Conservation (phyloP, 306 rosid species). For the Pyrus communis region DNA sequence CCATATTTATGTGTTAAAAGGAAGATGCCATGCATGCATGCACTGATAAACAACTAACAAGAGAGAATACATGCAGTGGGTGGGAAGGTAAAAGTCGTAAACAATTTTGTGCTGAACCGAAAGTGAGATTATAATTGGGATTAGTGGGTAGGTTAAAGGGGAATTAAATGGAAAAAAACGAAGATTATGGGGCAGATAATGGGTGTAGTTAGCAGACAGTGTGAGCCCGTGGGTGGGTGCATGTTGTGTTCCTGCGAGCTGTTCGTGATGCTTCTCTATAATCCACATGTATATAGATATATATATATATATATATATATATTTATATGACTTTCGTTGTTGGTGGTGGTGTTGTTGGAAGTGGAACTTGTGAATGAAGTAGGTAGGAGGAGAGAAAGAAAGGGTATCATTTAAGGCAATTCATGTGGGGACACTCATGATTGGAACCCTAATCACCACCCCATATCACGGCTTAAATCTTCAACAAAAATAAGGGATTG, state of each 20-base stretch:
- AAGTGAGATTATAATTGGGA: background rate
- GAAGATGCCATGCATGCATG: background rate
- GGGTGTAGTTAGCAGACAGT: conserved; percentile 1
- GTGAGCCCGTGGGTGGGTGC: background rate
- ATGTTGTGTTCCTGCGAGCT: conserved; percentile 3
- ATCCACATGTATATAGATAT: background rate
- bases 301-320: background rate
- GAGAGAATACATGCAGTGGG: conserved; percentile 2
- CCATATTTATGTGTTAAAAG: background rate
- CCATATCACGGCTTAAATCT: background rate
- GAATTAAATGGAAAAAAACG: background rate
- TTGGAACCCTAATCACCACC: background rate
- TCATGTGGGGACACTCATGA: background rate
- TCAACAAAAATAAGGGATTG: background rate
- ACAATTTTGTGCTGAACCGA: conserved; percentile 5
- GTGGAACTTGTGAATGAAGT: background rate
- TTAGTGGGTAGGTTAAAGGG: background rate
- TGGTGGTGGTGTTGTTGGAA: background rate
- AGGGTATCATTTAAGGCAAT: conserved; percentile 14
- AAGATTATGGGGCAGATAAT: conserved; percentile 2
- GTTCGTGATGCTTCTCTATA: background rate
- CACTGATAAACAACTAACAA: background rate
- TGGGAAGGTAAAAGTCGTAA: background rate
- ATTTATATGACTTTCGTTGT: background rate
- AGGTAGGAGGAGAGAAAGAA: background rate